These are phyloP conservation scores for Boletus sensibilis DNA, from an alignment of 768 basidiomycete genomes.

Conservation along the genomic window DNA sequence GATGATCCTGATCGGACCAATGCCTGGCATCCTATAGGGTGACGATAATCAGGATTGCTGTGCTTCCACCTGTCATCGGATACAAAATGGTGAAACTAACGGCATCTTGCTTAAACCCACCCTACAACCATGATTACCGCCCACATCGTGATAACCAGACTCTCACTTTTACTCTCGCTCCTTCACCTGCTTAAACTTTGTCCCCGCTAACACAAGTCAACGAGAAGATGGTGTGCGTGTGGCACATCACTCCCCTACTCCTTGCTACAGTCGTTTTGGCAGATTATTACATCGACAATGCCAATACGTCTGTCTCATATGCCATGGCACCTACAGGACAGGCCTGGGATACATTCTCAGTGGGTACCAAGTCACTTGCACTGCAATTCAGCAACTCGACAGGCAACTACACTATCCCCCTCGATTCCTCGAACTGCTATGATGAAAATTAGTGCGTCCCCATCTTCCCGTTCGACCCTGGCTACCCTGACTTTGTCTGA, in stretches of 20 bases:
- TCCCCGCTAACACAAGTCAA: background rate
- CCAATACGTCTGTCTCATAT: constrained; percentile 21
- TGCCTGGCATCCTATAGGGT: background rate
- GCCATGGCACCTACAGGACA: constrained; percentile 16
- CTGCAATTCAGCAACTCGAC: constrained; percentile 17
- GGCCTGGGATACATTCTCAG: constrained; percentile 13
- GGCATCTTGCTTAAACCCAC: background rate
- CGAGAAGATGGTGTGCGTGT: constrained; percentile 5
- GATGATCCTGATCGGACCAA: background rate
- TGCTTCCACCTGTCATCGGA: background rate
- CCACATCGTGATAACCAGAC: background rate
- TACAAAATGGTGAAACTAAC: background rate
- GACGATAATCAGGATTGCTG: background rate
- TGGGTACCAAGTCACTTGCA: background rate
- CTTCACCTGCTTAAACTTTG: background rate
- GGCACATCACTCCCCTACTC: constrained; percentile 9
- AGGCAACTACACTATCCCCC: constrained; percentile 15
- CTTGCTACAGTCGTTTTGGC: constrained; percentile 16
- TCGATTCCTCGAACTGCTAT: constrained; percentile 23
- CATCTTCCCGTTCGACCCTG: background rate
- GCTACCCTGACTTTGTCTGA: background rate
- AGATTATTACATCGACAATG: constrained; percentile 26
- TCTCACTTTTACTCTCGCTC: background rate
- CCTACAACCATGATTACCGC: background rate
- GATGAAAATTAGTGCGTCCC: constrained; percentile 27